Evolutionary conservation across 306 rosid species (phyloP), one percentile per base, ranked within the genome.

Genomic region (Prunus mira): DNA sequence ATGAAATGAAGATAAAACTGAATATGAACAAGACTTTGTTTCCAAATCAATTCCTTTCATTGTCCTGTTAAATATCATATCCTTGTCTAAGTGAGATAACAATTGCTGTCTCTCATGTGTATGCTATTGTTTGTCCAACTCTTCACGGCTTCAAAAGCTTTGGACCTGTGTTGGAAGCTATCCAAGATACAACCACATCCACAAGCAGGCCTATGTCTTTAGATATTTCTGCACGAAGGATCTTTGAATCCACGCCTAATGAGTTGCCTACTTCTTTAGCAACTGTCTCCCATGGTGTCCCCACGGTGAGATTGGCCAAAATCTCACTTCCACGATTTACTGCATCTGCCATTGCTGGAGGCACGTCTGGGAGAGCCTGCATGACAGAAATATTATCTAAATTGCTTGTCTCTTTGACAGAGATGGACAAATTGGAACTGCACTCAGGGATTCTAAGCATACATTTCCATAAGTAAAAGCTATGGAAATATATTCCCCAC

Each of bases 271-370:
- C 89, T 89, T 95, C 97, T 87, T 92, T 95, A 67, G 97, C 98
- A 73, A 92, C 93, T 0, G 89, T 78, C 80, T 95, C 98, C 98
- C 96, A 95, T 30, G 97, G 97, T 3, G 97, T 92, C 71, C 98
- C 98, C 7, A 68, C 81, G 0, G 95, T 77, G 24, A 95, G 88
- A 87, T 91, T 92, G 19, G 92, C 78, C 82, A 95, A 81, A 79
- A 95, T 80, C 86, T 90, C 97, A 2, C 97, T 90, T 12, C 98
- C 98, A 10, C 96, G 91, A 57, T 92, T 95, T 76, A 95, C 97
- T 46, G 98, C 98, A 81, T 95, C 87, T 2, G 93, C 96, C 98
- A 92, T 92, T 69, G 91, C 96, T 7, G 98, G 98, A 20, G 98
- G 97, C 76, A 95, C 91, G 80, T 95, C 97, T 45, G 97, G 98